These are phyloP conservation scores for Gypsophila paniculata DNA, from an alignment of 179 eudicot genomes.

Conservation along the genomic window DNA sequence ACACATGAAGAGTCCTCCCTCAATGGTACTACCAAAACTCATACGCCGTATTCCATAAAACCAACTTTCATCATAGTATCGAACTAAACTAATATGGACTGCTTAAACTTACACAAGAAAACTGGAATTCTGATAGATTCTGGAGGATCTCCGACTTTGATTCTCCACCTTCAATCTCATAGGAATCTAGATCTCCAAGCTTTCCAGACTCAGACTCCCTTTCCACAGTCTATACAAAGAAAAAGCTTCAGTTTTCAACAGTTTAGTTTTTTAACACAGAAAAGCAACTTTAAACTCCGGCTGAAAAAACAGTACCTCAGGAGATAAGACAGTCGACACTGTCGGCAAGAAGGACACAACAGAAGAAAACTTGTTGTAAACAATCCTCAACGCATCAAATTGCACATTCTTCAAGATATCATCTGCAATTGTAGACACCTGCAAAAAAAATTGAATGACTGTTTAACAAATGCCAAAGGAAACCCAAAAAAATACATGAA, in stretches of 20 bases:
- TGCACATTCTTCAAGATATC: slow-evolving; percentile 86
- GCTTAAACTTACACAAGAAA: slow-evolving; percentile 73
- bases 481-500: neutral
- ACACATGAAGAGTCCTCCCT: neutral
- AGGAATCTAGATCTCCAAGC: slow-evolving; percentile 67
- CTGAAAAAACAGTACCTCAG: slow-evolving; percentile 51
- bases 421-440: slow-evolving; percentile 87
- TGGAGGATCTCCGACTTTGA: slow-evolving; percentile 85
- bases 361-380: slow-evolving; percentile 79
- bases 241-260: slow-evolving; percentile 15
- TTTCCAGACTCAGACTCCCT: slow-evolving; percentile 82
- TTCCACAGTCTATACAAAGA: slow-evolving; percentile 58
- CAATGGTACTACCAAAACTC: neutral
- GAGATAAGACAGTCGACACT: slow-evolving; percentile 72
- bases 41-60: neutral
- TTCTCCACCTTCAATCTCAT: slow-evolving; percentile 94
- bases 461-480: neutral
- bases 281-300: neutral
- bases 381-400: slow-evolving; percentile 80
- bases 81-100: neutral
- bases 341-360: slow-evolving; percentile 80
- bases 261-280: slow-evolving; percentile 1
- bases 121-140: slow-evolving; percentile 76
- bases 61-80: neutral
- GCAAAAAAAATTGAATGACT: slow-evolving; percentile 13